Base-by-base conservation (phyloP, 257 asterid species). In the Jaltomata sinuosa region DNA sequence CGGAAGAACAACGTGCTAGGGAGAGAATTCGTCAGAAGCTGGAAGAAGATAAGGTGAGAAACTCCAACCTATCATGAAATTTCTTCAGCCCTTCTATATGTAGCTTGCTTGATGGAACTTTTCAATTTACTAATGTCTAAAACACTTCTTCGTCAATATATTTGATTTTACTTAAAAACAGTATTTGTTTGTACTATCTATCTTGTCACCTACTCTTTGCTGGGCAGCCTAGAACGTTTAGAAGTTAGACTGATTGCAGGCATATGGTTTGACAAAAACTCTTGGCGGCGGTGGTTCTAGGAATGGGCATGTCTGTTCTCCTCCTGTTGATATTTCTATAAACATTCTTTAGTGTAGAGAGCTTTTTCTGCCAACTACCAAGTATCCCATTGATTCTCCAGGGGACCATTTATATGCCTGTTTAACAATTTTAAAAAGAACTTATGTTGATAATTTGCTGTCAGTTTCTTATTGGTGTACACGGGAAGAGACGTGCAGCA, bases 11-110 rank as follows among this genome's bases (percentile, higher is more conserved):
- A 89, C 89, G 97, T 85, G 99, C 99, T 54, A 85, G 97, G 89
- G 98, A 97, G 87, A 97, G 89, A 87, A 95, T 95, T 89, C 98
- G 97, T 62, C 98, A 92, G 88, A 97, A 97, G 82, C 88, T 97
- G 92, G 99, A 94, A 88, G 98, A 97, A 90, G 99, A 95, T 87
- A 97, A 93, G 99, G 99, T 97, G 81, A 86, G 62, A 42, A 80
- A 83, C 81, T 42, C 54, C n/a, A 42, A 32, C 84, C 82, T 16
- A 40, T 85, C 55, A 45, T 65, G 40, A 21, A 49, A 80, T 82
- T 49, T 72, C 62, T 74, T 67, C 85, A 64, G 5, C 72, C 32
- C 50, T 87, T 84, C 76, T 49, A 78, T 21, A 53, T 81, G 45
- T 68, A 11, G 52, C 40, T 31, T 50, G 36, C 11, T 83, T 83